Percentiles rank a stretch among this genome's conserved stretches.
phyloP scores from a whole-genome alignment of 2,329 filamentous ascomycete species.

The Ophiocordyceps camponoti-leonardi region DNA sequence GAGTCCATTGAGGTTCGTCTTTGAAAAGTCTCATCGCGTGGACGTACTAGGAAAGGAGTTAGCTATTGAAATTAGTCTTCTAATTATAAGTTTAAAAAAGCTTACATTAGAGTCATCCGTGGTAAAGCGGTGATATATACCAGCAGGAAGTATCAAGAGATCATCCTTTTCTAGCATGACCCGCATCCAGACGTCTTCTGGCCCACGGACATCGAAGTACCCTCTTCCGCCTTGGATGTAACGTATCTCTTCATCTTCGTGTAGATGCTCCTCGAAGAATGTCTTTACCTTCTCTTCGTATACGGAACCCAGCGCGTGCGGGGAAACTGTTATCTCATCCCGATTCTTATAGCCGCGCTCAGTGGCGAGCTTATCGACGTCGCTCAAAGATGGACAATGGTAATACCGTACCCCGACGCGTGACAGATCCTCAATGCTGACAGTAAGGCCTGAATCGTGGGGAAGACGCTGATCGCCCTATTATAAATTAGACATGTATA shows the following conservation, averaged over 20 bases:
- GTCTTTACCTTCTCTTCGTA: slow-evolving; percentile 90
- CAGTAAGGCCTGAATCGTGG: slow-evolving; percentile 65
- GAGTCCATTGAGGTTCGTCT: slow-evolving; percentile 97
- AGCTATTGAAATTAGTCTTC: not conserved
- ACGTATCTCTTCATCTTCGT: slow-evolving; percentile 96
- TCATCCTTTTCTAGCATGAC: slow-evolving; percentile 74
- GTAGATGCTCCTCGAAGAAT: slow-evolving; percentile 91
- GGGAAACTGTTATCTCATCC: slow-evolving; percentile 82
- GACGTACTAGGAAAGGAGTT: slow-evolving; percentile 49
- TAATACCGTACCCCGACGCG: slow-evolving; percentile 70
- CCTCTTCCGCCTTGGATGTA: slow-evolving; percentile 81
- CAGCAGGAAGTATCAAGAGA: slow-evolving; percentile 81
- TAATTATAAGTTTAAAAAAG: not conserved
- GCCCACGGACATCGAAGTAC: slow-evolving; percentile 80
- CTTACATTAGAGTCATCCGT: slow-evolving; percentile 76
- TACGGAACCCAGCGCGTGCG: slow-evolving; percentile 62
- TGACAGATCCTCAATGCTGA: slow-evolving; percentile 48
- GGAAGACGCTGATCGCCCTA: slow-evolving; percentile 86
- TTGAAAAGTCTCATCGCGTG: slow-evolving; percentile 95
- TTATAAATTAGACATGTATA: not conserved
- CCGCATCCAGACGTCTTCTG: slow-evolving; percentile 76
- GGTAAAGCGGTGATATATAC: slow-evolving; percentile 96
- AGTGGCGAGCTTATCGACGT: slow-evolving; percentile 57
- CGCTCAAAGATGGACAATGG: slow-evolving; percentile 42
- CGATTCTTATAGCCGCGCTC: slow-evolving; percentile 82